Evolutionary conservation across 495 filamentous ascomycete genomes (phyloP).

Genomic region (Coniosporium apollinis): DNA sequence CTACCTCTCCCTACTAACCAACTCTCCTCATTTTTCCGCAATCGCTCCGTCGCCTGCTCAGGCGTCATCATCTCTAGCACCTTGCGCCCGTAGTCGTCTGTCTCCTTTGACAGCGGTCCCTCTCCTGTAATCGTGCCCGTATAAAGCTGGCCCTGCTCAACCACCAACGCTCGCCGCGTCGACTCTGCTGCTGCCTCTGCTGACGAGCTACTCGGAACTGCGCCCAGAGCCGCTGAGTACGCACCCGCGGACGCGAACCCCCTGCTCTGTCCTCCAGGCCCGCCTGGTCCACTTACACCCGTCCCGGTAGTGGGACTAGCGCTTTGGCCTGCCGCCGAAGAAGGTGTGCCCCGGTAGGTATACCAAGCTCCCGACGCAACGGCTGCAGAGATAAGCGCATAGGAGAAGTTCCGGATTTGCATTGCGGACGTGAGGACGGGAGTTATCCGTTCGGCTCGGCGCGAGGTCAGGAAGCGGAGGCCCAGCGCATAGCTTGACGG

Average conservation of each 20-base stretch:
- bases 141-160: conserved; percentile 72
- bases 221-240: conserved; percentile 18
- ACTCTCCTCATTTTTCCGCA: conserved; percentile 77
- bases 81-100: conserved; percentile 61
- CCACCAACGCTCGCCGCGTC: conserved; percentile 40
- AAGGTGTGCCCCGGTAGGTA: conserved; percentile 30
- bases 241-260: conserved; percentile 7
- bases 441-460: conserved; percentile 20
- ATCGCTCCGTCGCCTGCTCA: conserved; percentile 79
- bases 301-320: conserved; percentile 1
- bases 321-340: conserved; percentile 4
- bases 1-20: conserved; percentile 78
- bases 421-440: conserved; percentile 37
- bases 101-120: conserved; percentile 70
- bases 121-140: conserved; percentile 65
- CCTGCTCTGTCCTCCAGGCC: conserved; percentile 9
- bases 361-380: conserved; percentile 53
- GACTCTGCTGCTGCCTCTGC: conserved; percentile 7
- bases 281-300: too few species aligned
- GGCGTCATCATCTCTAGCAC: conserved; percentile 92
- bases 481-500: conserved; percentile 31
- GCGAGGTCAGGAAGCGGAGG: conserved; percentile 27
- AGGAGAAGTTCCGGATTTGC: conserved; percentile 46
- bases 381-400: conserved; percentile 41
- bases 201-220: background rate